phyloP scores from a whole-genome alignment of 148 eudicot genomes.

The Rhododendron ovatum region DNA sequence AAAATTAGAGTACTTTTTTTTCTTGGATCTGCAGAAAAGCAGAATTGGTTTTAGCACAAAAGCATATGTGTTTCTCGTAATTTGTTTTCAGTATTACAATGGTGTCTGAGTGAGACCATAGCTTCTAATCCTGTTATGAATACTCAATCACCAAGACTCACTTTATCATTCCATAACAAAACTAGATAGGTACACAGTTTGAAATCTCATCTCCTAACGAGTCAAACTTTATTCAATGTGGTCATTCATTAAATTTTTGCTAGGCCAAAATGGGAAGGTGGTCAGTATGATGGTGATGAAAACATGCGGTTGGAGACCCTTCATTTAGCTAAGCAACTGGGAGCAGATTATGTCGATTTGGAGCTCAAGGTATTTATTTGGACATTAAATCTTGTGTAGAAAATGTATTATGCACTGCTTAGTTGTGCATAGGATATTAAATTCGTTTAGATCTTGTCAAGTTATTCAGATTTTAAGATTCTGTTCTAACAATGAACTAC shows the following conservation, averaged over 20 bases:
- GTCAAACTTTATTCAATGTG: neutral
- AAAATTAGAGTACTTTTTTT: neutral
- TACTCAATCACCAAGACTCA: neutral
- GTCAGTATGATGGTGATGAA: slow-evolving; percentile 53
- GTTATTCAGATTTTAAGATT: neutral
- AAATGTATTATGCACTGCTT: neutral
- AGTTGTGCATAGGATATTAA: neutral
- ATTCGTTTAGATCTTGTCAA: neutral
- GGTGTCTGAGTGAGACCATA: neutral
- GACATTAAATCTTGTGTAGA: neutral
- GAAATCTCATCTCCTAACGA: neutral
- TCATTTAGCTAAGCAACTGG: slow-evolving; percentile 48
- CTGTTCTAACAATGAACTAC: too few relatives aligned
- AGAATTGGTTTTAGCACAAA: neutral
- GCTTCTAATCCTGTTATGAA: neutral
- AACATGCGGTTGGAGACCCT: slow-evolving; percentile 35
- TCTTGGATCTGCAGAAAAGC: neutral
- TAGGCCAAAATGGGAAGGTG: slow-evolving; percentile 68
- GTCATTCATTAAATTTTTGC: neutral
- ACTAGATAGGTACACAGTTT: neutral
- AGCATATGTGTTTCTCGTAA: neutral
- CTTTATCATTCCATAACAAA: neutral
- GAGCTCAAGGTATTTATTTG: slow-evolving; percentile 53
- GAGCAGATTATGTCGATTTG: slow-evolving; percentile 66
- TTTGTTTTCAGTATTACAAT: neutral